A percentile compares a stretch with the other conserved stretches of the same genome.
phyloP scores from a whole-genome alignment of 75 land plant genomes.

The Larix kaempferi region DNA sequence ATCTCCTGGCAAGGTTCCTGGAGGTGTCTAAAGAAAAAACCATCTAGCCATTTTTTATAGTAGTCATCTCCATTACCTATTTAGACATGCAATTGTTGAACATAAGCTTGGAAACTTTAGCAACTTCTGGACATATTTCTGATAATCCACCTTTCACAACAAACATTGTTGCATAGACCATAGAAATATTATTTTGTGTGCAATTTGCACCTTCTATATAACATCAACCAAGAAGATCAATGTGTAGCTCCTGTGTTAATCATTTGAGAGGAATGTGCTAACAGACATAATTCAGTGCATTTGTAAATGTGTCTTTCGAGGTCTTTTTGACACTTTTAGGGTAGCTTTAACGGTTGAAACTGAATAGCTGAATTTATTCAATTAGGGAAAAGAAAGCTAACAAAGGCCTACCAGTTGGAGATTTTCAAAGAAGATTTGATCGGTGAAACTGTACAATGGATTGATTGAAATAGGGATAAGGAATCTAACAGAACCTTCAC shows the following conservation, averaged over 20 bases:
- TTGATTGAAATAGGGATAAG: neutral
- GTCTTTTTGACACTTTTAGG: neutral
- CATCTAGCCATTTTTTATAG: neutral
- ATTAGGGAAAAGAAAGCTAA: neutral
- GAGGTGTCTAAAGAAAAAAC: neutral
- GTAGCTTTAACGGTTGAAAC: neutral
- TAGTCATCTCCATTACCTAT: neutral
- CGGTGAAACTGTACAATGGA: neutral
- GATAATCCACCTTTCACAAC: no score
- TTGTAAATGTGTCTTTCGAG: neutral
- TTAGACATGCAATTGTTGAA: neutral
- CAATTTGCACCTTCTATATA: no score
- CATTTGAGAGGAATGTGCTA: neutral
- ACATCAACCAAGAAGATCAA: no score
- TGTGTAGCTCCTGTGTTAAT: neutral
- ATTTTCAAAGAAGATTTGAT: neutral
- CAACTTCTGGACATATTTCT: no score
- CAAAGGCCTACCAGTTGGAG: neutral
- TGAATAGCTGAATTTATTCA: neutral
- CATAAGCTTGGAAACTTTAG: no score
- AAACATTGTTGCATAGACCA: no score
- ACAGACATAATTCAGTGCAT: neutral
- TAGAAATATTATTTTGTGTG: no score
- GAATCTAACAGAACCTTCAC: neutral
- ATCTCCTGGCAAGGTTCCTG: neutral